Conservation (phyloP, 78 protist species). For the Dictyostelium capitatum region DNA sequence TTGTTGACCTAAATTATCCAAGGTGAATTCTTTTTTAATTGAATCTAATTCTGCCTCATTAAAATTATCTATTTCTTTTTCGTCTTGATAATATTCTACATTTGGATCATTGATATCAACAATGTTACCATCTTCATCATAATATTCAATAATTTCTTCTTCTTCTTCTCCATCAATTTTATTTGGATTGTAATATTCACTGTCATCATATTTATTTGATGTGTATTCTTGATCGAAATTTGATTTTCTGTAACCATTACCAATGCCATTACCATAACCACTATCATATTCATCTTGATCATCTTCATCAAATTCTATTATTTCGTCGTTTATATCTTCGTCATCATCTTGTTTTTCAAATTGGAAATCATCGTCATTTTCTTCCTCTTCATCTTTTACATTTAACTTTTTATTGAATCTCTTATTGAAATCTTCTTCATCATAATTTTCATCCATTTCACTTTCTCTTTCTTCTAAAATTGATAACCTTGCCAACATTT, state of each 20-base stretch:
- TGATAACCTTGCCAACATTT: slow-evolving; percentile 16
- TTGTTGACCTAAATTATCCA: slow-evolving; percentile 2
- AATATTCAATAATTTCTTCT: slow-evolving; percentile 25
- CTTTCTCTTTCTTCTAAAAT: slow-evolving; percentile 38
- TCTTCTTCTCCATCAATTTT: not conserved
- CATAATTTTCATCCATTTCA: slow-evolving; percentile 8
- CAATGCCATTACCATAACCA: not conserved
- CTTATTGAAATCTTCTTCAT: slow-evolving; percentile 31
- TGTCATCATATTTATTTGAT: not conserved
- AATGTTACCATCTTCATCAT: slow-evolving; percentile 68
- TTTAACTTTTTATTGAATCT: not conserved
- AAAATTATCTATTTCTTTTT: not conserved
- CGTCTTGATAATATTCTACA: slow-evolving; percentile 32
- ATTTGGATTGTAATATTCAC: not conserved
- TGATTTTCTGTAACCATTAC: not conserved
- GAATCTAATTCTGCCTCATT: slow-evolving; percentile 4
- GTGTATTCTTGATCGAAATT: not conserved
- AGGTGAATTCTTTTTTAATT: not conserved
- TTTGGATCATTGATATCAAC: slow-evolving; percentile 50
- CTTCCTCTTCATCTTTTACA: slow-evolving; percentile 5
- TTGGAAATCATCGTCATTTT: not conserved
- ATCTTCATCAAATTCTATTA: slow-evolving; percentile 32
- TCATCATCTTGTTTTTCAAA: slow-evolving; percentile 20
- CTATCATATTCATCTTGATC: slow-evolving; percentile 30
- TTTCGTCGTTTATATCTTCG: slow-evolving; percentile 4